Percentiles rank a stretch among this genome's conserved stretches.
phyloP scores from a whole-genome alignment of 208 protist species.

The Acanthamoeba divionensis region DNA sequence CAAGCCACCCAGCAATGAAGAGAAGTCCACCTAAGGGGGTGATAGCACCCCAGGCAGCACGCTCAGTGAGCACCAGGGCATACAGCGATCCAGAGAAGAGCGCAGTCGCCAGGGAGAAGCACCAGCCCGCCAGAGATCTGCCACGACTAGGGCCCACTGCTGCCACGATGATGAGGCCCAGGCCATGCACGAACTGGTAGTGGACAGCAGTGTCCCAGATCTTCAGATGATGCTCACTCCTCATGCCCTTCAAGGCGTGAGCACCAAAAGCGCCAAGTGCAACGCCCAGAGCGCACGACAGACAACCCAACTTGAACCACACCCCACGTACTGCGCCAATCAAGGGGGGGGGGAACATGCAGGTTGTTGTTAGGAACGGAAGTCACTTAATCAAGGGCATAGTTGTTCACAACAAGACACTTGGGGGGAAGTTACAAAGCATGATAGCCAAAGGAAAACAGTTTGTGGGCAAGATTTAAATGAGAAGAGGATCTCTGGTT shows the following conservation, averaged over 20 bases:
- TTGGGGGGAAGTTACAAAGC: no score
- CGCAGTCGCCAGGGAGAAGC: background rate
- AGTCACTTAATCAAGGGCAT: no score
- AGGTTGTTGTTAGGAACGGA: no score
- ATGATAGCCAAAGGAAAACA: no score
- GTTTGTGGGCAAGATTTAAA: no score
- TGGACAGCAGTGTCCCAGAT: slow-evolving; percentile 17
- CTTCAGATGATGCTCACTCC: background rate
- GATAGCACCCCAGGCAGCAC: background rate
- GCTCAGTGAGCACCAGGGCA: background rate
- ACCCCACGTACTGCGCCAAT: no score
- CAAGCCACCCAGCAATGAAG: background rate
- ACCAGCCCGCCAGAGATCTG: no score
- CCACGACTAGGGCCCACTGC: no score
- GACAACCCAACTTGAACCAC: background rate
- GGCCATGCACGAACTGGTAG: slow-evolving; percentile 11
- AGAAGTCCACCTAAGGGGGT: background rate
- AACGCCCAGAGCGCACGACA: background rate
- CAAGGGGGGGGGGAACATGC: no score
- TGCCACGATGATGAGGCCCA: background rate
- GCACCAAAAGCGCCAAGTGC: background rate
- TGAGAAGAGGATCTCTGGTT: no score
- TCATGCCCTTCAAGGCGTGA: background rate
- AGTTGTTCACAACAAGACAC: no score
- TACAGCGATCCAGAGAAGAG: slow-evolving; percentile 6